These are phyloP conservation scores for Penicillium sp. DNA, from an alignment of 2,329 filamentous ascomycete genomes.

Conservation along the genomic window DNA sequence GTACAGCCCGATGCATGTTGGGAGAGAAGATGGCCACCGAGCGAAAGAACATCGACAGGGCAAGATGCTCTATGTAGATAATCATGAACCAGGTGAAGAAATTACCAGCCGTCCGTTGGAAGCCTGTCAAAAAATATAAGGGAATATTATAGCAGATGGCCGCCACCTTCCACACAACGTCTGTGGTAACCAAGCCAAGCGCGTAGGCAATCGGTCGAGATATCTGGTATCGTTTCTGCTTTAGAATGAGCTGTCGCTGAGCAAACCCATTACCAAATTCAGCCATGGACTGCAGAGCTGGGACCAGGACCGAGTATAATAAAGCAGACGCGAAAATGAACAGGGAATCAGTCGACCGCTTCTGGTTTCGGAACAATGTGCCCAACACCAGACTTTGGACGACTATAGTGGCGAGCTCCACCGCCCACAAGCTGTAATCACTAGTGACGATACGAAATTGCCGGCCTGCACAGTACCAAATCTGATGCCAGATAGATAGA, in stretches of 20 bases:
- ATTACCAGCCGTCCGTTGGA: neutral
- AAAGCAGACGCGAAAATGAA: neutral
- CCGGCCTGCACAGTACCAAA: neutral
- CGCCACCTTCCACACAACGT: neutral
- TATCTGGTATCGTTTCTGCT: neutral
- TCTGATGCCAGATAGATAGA: neutral
- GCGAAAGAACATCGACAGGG: neutral
- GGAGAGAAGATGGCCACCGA: neutral
- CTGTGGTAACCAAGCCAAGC: neutral
- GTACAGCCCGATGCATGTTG: neutral
- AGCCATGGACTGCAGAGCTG: neutral
- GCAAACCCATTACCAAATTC: neutral
- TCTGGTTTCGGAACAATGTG: neutral
- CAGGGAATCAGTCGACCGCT: neutral
- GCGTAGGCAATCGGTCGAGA: neutral
- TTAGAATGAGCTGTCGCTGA: neutral
- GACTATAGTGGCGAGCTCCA: neutral
- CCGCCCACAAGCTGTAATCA: neutral
- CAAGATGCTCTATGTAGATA: neutral
- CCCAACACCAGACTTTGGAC: neutral
- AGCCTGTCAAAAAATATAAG: neutral
- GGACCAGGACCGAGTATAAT: neutral
- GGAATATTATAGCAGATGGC: neutral
- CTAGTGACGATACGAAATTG: neutral
- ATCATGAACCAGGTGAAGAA: neutral